phyloP scores from a whole-genome alignment of 768 basidiomycete species.

The Mycena rosella region DNA sequence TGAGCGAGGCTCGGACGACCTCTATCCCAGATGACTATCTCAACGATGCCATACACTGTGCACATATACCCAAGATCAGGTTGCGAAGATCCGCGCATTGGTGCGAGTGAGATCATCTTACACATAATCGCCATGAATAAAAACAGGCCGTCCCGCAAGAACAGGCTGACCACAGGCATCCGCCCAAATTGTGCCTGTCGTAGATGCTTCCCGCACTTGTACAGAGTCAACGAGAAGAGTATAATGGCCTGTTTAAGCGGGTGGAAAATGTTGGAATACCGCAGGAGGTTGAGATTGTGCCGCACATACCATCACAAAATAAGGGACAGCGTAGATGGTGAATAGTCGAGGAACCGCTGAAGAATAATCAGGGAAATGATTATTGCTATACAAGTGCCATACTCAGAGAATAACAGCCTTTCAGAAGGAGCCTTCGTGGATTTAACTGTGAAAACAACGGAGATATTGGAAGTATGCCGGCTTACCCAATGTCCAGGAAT shows the following conservation, averaged over 20 bases:
- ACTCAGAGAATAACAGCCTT: constrained; percentile 5
- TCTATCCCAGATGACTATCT: too few species aligned
- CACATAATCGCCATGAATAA: too few species aligned
- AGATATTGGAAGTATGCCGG: too few species aligned
- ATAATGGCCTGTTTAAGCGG: background rate
- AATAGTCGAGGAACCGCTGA: background rate
- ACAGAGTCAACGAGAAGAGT: background rate
- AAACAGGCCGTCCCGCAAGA: too few species aligned
- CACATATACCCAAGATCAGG: too few species aligned
- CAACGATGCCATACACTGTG: too few species aligned
- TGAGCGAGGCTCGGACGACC: too few species aligned
- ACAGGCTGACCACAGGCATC: background rate
- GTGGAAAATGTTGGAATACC: background rate
- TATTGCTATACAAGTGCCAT: background rate
- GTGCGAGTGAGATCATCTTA: too few species aligned
- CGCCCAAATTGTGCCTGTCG: background rate
- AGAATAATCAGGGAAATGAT: background rate
- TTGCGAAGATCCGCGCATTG: too few species aligned
- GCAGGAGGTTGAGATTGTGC: background rate
- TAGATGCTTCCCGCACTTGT: constrained; percentile 1
- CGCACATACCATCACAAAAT: background rate
- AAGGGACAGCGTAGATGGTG: constrained; percentile 14
- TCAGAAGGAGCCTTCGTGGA: background rate
- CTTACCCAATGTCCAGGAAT: too few species aligned
- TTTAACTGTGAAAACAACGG: too few species aligned